A percentile compares a stretch with the other conserved stretches of the same genome.
These are phyloP conservation scores for Nasturtium officinale DNA, from an alignment of 345 rosid genomes.

Conservation along the genomic window DNA sequence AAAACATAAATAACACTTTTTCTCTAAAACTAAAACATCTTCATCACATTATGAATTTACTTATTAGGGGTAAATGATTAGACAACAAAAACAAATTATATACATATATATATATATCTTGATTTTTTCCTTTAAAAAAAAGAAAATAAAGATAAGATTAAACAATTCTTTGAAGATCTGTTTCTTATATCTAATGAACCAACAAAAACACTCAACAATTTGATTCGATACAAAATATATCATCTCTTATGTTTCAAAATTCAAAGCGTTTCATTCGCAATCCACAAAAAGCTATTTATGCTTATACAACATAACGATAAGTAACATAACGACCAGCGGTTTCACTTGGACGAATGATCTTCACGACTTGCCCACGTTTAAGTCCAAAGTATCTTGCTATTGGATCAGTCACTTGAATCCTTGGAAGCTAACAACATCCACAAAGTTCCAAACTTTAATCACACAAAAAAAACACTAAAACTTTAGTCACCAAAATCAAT, in stretches of 20 bases:
- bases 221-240: conserved; percentile 8
- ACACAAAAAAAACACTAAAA: not conserved
- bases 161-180: not conserved
- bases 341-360: conserved; percentile 72
- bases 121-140: no score
- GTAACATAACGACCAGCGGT: conserved; percentile 76
- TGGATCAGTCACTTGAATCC: conserved; percentile 67
- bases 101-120: no score
- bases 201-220: not conserved
- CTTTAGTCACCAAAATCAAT: not conserved
- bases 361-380: conserved; percentile 74
- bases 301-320: conserved; percentile 62
- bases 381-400: conserved; percentile 68
- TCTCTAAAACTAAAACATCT: not conserved
- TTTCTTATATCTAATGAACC: not conserved
- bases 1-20: not conserved
- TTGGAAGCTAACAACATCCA: conserved; percentile 54
- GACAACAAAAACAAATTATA: no score
- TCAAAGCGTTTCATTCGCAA: not conserved
- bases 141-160: no score
- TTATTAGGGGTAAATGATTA: not conserved
- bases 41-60: not conserved
- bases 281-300: conserved; percentile 2
- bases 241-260: conserved; percentile 2
- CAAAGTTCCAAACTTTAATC: conserved; percentile 1